Conservation (phyloP, 805 yeast species). For the Zygosaccharomyces bisporus region DNA sequence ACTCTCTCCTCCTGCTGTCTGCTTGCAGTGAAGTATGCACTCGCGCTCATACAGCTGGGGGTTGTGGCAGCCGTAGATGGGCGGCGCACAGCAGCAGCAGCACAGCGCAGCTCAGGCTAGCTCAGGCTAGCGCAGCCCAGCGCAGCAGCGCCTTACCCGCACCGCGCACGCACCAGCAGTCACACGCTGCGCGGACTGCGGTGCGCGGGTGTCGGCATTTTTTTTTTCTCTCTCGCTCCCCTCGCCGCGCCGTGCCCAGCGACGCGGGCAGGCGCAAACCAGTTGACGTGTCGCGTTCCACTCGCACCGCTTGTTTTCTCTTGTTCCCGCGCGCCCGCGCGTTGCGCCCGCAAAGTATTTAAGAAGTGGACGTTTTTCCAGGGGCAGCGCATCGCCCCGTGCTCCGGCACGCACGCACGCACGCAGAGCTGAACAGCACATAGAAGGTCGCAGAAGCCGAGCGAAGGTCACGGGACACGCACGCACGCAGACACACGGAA, state of each 20-base stretch:
- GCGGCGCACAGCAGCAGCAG: too few species aligned
- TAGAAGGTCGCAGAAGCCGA: conserved; percentile 11
- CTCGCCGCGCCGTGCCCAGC: conserved; percentile 7
- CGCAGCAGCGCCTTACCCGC: background rate
- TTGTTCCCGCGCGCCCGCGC: conserved; percentile 3
- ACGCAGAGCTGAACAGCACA: background rate
- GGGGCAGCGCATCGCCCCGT: conserved; percentile 6
- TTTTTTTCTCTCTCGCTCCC: too few species aligned
- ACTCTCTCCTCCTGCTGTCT: too few species aligned
- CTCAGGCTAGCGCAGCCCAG: too few species aligned
- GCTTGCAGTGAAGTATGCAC: too few species aligned
- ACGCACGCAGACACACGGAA: too few species aligned
- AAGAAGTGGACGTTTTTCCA: conserved; percentile 8
- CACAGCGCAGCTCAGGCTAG: too few species aligned
- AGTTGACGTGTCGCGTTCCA: conserved; percentile 10
- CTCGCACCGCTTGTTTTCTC: background rate
- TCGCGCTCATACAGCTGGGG: too few species aligned
- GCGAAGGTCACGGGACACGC: conserved; percentile 3
- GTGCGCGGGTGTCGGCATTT: background rate
- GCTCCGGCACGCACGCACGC: conserved; percentile 4
- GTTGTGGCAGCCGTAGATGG: too few species aligned
- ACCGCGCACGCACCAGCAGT: background rate
- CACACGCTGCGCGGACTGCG: conserved; percentile 5
- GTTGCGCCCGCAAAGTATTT: conserved; percentile 7
- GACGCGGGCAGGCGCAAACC: conserved; percentile 5